Percentiles rank a stretch among this genome's conserved stretches.
phyloP scores from a whole-genome alignment of 192 early-diverging fungal genomes.

The Haplosporangium gracile region DNA sequence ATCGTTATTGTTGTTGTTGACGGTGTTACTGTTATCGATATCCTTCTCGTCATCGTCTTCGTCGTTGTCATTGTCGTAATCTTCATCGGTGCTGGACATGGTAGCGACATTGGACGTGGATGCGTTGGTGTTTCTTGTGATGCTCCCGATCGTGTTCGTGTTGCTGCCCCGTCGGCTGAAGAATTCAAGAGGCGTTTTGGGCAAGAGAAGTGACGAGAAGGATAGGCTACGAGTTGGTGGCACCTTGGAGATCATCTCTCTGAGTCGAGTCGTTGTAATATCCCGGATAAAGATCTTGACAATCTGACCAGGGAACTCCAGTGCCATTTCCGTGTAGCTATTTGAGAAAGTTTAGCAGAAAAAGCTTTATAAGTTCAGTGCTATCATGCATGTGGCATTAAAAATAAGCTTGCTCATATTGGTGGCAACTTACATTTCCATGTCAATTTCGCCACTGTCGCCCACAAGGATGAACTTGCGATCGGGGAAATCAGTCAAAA shows the following conservation, averaged over 20 bases:
- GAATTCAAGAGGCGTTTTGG: conserved; percentile 24
- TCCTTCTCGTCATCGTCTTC: conserved; percentile 2
- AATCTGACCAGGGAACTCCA: conserved; percentile 74
- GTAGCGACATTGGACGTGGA: conserved; percentile 8
- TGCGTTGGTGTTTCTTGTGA: not conserved
- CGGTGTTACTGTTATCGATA: not conserved
- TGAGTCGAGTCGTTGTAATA: conserved; percentile 57
- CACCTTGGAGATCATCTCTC: conserved; percentile 16
- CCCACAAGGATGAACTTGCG: conserved; percentile 92
- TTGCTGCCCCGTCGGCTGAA: conserved; percentile 22
- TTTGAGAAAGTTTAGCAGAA: not conserved
- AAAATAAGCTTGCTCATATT: not conserved
- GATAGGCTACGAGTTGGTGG: conserved; percentile 16
- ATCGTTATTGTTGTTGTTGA: not conserved
- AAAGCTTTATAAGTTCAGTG: not conserved
- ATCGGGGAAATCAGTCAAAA: conserved; percentile 77
- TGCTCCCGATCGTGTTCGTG: not conserved
- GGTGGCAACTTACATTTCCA: conserved; percentile 77
- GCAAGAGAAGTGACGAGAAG: conserved; percentile 16
- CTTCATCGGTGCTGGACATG: not conserved
- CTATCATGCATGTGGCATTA: not conserved
- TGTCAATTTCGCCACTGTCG: conserved; percentile 91
- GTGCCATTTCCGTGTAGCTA: conserved; percentile 75
- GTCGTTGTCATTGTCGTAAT: not conserved
- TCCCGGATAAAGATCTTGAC: conserved; percentile 90